A percentile compares a stretch with the other conserved stretches of the same genome.
phyloP scores from a whole-genome alignment of 106 monocot genomes.

The Dendrobium chrysotoxum region DNA sequence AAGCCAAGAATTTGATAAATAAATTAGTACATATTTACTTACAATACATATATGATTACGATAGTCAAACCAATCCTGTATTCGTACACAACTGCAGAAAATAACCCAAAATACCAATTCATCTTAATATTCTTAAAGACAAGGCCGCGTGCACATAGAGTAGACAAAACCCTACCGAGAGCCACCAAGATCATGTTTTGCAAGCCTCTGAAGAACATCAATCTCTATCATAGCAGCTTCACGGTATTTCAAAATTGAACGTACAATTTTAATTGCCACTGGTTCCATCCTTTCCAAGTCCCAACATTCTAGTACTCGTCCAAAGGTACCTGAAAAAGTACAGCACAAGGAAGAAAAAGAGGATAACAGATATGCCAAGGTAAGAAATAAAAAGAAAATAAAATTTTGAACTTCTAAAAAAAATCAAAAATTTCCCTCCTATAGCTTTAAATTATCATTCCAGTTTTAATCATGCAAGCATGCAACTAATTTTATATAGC shows the following conservation, averaged over 20 bases:
- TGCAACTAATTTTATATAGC: neutral
- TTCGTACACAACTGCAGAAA: constrained; percentile 97
- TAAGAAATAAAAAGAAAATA: neutral
- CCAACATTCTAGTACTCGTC: constrained; percentile 95
- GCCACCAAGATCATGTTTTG: constrained; percentile 62
- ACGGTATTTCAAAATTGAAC: constrained; percentile 83
- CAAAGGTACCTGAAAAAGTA: constrained; percentile 73
- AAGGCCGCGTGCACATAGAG: neutral
- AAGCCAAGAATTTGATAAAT: constrained; percentile 6
- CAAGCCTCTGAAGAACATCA: constrained; percentile 84
- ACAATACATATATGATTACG: constrained; percentile 99
- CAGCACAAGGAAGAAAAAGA: constrained; percentile 1
- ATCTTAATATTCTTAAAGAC: constrained; percentile 20
- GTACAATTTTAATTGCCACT: constrained; percentile 92
- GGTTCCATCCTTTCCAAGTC: constrained; percentile 68
- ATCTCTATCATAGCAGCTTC: constrained; percentile 97
- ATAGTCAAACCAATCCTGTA: constrained; percentile 99
- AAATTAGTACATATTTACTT: constrained; percentile 52
- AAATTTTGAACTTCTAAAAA: neutral
- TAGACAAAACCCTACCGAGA: constrained; percentile 47
- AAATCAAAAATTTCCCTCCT: neutral
- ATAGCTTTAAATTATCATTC: neutral
- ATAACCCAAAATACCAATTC: constrained; percentile 33
- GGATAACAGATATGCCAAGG: neutral
- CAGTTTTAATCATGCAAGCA: neutral